Base-by-base conservation (phyloP, 176 grass and related monocot genomes). In the Oryza meyeriana region DNA sequence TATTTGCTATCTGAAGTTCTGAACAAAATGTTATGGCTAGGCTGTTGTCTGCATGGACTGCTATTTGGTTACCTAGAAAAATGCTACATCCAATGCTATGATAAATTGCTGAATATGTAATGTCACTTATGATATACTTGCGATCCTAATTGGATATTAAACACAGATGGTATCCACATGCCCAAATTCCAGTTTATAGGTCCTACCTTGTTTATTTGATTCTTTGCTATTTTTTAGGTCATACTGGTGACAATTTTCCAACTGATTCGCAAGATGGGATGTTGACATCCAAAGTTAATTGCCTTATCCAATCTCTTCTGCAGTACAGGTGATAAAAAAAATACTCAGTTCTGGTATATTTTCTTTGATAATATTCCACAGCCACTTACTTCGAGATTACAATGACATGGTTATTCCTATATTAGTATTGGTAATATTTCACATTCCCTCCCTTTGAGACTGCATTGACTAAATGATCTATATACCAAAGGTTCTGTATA, bases 241-340 rank as follows among this genome's bases (percentile, higher is more conserved):
- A 6, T 70, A 69, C 93, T 76, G 88, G 91, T 33, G 80, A 88
- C 34, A 80, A 93, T 79, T 78, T 93, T 1, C 62, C 47, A 44
- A 70, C 72, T 7, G 80, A 87, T 76, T 17, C 87, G 38, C 74
- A 83, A 74, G 65, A 87, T 81, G 88, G 86, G 12, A 78, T 93
- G 59, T 82, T 97, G 70, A 75, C 86, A 17, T 30, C 91, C 28
- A 93, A 91, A 91, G 76, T 93, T 70, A 61, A 84, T 74, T 80
- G 87, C 82, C 94, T 97, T 70, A 73, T 97, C 38, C 28, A 85
- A 83, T 86, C 34, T 80, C 94, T 97, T 89, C 17, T 79, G 61
- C 33, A 81, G 33, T 89, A 91, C 87, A 97, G 90, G 94, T 93
- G 55, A 77, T 64, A 81, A 20, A 45, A 33, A 81, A 20, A 45